phyloP scores from a whole-genome alignment of 176 grass and related monocot genomes.

The Aegilops bicornis region DNA sequence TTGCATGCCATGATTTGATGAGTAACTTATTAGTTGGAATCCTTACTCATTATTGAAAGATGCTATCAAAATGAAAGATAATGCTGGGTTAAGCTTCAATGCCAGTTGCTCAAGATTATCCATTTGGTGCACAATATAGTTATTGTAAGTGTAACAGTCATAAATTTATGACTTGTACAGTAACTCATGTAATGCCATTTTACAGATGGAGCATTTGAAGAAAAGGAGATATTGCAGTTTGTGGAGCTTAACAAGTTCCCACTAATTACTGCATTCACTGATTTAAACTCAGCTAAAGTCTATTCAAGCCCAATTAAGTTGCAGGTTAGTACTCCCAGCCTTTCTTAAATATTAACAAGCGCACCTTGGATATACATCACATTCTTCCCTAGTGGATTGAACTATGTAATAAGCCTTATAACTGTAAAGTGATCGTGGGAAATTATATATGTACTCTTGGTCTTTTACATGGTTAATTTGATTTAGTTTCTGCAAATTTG shows the following conservation, averaged over 20 bases:
- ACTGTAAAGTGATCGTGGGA: neutral
- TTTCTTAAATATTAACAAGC: slow-evolving; percentile 22
- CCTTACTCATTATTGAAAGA: neutral
- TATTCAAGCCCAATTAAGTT: slow-evolving; percentile 87
- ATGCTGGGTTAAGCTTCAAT: neutral
- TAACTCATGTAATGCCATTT: slow-evolving; percentile 30
- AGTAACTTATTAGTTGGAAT: neutral
- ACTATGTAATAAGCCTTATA: neutral
- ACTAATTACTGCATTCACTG: slow-evolving; percentile 79
- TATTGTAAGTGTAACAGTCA: neutral
- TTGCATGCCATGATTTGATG: neutral
- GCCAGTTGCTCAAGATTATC: neutral
- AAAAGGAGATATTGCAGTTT: slow-evolving; percentile 72
- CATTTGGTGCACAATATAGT: neutral
- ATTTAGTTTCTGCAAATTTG: slow-evolving; percentile 33
- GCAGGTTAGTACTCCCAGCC: slow-evolving; percentile 55
- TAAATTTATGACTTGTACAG: neutral
- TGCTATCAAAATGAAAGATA: too few relatives aligned
- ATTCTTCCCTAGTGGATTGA: neutral
- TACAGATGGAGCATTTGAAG: slow-evolving; percentile 81
- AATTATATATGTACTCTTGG: neutral
- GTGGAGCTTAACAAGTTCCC: slow-evolving; percentile 83
- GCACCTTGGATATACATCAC: neutral
- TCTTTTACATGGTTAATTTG: slow-evolving; percentile 24
- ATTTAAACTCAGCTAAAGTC: slow-evolving; percentile 82